Evolutionary conservation across 2,329 filamentous ascomycete species (phyloP).

Genomic region (Moelleriella libera): DNA sequence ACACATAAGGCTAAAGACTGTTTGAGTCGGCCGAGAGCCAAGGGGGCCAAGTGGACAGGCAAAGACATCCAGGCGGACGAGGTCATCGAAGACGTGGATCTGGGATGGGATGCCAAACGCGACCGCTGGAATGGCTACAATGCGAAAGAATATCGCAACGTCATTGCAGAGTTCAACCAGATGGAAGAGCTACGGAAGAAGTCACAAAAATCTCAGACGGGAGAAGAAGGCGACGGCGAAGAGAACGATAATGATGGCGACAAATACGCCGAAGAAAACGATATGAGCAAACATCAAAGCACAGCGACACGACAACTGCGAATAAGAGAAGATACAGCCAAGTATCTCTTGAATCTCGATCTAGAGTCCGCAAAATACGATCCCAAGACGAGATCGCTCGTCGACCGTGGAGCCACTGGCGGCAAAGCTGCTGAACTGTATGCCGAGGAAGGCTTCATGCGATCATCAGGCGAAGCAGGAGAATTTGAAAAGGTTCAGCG

Average conservation of each 20-base stretch:
- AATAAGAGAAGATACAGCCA: constrained; percentile 91
- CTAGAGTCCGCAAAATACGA: constrained; percentile 96
- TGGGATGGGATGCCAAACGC: constrained; percentile 94
- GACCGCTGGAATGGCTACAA: constrained; percentile 99
- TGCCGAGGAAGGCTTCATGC: constrained; percentile 86
- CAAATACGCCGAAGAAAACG: constrained; percentile 85
- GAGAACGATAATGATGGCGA: constrained; percentile 44
- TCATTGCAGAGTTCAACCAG: constrained; percentile 83
- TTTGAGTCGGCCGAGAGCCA: constrained; percentile 72
- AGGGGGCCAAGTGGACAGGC: constrained; percentile 84
- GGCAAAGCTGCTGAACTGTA: constrained; percentile 73
- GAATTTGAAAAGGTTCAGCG: constrained; percentile 83
- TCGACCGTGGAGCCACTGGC: constrained; percentile 66
- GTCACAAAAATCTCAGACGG: constrained; percentile 23
- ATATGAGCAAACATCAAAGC: constrained; percentile 88
- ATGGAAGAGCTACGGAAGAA: constrained; percentile 61
- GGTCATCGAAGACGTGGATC: constrained; percentile 65
- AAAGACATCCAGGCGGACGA: constrained; percentile 91
- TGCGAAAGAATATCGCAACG: constrained; percentile 65
- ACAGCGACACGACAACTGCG: constrained; percentile 83
- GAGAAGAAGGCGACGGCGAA: constrained; percentile 17
- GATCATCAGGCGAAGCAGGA: constrained; percentile 75
- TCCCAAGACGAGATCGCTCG: constrained; percentile 85
- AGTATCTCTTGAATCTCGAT: constrained; percentile 89
- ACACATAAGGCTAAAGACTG: constrained; percentile 94